Base-by-base conservation (phyloP, 2,329 filamentous ascomycete genomes). In the Stagonosporopsis rhizophila region DNA sequence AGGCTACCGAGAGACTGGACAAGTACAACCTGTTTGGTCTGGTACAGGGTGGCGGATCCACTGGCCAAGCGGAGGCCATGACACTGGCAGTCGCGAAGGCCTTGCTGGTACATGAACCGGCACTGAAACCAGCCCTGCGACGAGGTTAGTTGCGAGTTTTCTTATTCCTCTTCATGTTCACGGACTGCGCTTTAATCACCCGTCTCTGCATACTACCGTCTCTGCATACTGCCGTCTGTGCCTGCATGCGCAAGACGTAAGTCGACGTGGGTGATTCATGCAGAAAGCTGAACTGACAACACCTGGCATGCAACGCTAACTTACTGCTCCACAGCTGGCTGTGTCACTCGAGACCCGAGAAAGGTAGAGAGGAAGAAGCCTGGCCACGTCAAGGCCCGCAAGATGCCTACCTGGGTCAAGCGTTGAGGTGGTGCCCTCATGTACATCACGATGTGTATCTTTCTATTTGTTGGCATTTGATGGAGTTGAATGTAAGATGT, bases 391-490 rank as follows among this genome's bases (percentile, higher is more conserved):
- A 99, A 99, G 85, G 94, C 95, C 56, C 90, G 95, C 80, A 99
- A 99, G 87, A 96, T 90, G 87, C 94, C 94, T 58, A 86, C 95
- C 70, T 99, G 96, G 95, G 93, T 98, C 84, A 98, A 97, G 87
- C 82, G 86, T 76, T 88, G 64, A 74, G 58, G 59, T 52, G 17
- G 50, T 44, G 46, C 32, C 42, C 47, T 65, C 77, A 53, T 68
- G 59, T 62, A 50, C 51, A 61, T 59, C 46, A 56, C 39, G 39
- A 44, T 63, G 54, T 61, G 42, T 57, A 52, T 60, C 37, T 38
- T 44, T 51, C 39, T 54, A 58, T 50, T 57, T 54, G 44, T 61
- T 56, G 34, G 48, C 48, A 56, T 56, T 56, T 64, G 61, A 52
- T 58, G 51, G 58, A 57, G 61, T 48, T 19, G 41, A 64, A 58